Percentiles rank a stretch among this genome's conserved stretches.
Evolutionary conservation across 768 basidiomycete species (phyloP).

Genomic region (Hypsizygus marmoreus): DNA sequence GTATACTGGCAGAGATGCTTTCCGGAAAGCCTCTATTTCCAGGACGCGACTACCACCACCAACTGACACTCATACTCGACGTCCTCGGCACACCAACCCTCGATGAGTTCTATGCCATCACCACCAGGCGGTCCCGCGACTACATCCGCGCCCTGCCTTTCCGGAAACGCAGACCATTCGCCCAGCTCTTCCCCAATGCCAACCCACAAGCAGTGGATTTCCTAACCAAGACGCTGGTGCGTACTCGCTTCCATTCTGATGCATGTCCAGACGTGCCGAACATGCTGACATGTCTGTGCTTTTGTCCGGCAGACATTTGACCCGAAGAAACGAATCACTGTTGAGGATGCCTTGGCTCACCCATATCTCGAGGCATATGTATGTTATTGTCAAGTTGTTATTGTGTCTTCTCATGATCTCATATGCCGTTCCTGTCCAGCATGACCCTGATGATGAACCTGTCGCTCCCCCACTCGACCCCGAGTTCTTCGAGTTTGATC

Average conservation of each 20-base stretch:
- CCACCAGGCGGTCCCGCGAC: slow-evolving; percentile 87
- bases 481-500: slow-evolving; percentile 96
- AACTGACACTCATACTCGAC: slow-evolving; percentile 92
- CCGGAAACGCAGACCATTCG: slow-evolving; percentile 83
- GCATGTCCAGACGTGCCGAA: background rate
- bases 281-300: slow-evolving; percentile 4
- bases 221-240: slow-evolving; percentile 80
- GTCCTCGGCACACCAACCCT: slow-evolving; percentile 96
- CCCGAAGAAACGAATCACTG: slow-evolving; percentile 94
- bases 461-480: slow-evolving; percentile 93
- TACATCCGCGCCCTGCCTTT: slow-evolving; percentile 96
- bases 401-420: background rate
- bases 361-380: slow-evolving; percentile 95
- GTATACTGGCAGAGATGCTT: slow-evolving; percentile 96
- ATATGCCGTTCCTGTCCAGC: slow-evolving; percentile 41
- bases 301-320: slow-evolving; percentile 88
- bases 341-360: slow-evolving; percentile 92
- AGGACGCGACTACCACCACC: slow-evolving; percentile 95
- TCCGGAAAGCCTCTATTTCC: slow-evolving; percentile 96
- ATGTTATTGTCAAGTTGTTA: slow-evolving; percentile 27
- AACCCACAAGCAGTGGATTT: slow-evolving; percentile 69
- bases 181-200: slow-evolving; percentile 87
- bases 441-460: slow-evolving; percentile 97
- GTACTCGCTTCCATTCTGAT: slow-evolving; percentile 21
- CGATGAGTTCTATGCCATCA: slow-evolving; percentile 98